phyloP scores from a whole-genome alignment of 2,329 filamentous ascomycete species.

The Pseudonectria foliicola region DNA sequence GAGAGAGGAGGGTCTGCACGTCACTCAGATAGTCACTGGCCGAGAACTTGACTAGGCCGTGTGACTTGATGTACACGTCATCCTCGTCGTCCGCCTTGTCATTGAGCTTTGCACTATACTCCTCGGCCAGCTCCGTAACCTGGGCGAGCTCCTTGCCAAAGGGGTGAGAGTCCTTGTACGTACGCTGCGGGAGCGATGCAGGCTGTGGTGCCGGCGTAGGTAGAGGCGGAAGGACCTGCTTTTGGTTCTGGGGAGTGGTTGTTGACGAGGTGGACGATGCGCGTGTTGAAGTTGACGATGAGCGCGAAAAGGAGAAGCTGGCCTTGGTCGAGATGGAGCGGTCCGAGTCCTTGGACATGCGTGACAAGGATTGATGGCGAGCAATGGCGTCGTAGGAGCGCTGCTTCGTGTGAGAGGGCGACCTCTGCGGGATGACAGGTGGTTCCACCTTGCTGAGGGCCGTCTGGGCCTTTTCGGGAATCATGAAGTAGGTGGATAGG shows the following conservation, averaged over 20 bases:
- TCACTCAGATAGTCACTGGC: constrained; percentile 81
- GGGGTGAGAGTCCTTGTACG: constrained; percentile 50
- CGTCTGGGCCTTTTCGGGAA: constrained; percentile 38
- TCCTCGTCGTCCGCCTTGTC: constrained; percentile 58
- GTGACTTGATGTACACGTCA: constrained; percentile 58
- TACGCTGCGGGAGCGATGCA: constrained; percentile 29
- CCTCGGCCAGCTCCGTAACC: constrained; percentile 87
- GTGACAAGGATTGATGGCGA: constrained; percentile 55
- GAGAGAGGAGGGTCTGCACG: constrained; percentile 61
- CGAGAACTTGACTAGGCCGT: constrained; percentile 65
- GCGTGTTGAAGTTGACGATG: constrained; percentile 48
- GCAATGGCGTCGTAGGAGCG: constrained; percentile 67
- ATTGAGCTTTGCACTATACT: constrained; percentile 61
- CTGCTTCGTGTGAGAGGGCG: constrained; percentile 84
- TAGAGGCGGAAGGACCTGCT: constrained; percentile 22
- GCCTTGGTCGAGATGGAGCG: constrained; percentile 49
- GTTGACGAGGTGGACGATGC: constrained; percentile 40
- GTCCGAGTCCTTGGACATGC: constrained; percentile 48
- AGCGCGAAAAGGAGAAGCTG: constrained; percentile 49
- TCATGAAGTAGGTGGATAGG: constrained; percentile 58
- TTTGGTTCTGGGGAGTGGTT: constrained; percentile 23
- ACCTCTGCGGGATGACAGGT: constrained; percentile 63
- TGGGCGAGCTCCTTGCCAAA: constrained; percentile 88
- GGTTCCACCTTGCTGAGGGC: constrained; percentile 31
- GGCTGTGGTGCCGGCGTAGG: constrained; percentile 21